These are phyloP conservation scores for Diospyros lotus DNA, from an alignment of 148 eudicot species.

Conservation along the genomic window DNA sequence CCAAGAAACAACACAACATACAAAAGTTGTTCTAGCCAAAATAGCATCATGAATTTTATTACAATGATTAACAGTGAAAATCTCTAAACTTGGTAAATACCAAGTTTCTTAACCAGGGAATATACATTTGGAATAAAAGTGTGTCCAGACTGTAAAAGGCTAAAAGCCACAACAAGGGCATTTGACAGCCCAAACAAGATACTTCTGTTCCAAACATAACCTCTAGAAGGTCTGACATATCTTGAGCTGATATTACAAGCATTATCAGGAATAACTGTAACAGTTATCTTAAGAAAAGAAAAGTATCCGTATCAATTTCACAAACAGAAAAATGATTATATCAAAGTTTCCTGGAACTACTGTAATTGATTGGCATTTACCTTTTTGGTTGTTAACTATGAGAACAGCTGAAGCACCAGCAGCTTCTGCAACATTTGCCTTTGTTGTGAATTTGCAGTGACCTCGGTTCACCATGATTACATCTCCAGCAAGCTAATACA, in stretches of 20 bases:
- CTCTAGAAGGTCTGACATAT: background rate
- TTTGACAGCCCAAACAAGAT: background rate
- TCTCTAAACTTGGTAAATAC: background rate
- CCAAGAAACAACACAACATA: no score
- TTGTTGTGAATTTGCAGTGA: constrained; percentile 77
- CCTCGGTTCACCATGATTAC: constrained; percentile 81
- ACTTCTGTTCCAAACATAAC: background rate
- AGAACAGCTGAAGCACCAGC: constrained; percentile 93
- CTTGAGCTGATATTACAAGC: background rate
- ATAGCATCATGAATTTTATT: background rate
- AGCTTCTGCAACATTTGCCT: constrained; percentile 80
- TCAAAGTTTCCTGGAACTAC: background rate
- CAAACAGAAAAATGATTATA: background rate
- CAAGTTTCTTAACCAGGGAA: background rate
- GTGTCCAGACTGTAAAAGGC: no score
- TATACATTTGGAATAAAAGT: no score
- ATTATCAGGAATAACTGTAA: background rate
- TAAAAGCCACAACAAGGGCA: background rate
- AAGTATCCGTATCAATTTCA: background rate
- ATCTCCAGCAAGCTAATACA: constrained; percentile 64
- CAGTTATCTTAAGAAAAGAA: background rate
- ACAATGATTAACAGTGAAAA: background rate
- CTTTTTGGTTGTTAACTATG: constrained; percentile 70
- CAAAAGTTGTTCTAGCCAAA: background rate
- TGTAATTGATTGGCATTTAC: constrained; percentile 25